Evolutionary conservation across 2,329 filamentous ascomycete species (phyloP), one percentile per base, ranked within the genome.

Genomic region (Blastomyces emzantsi): DNA sequence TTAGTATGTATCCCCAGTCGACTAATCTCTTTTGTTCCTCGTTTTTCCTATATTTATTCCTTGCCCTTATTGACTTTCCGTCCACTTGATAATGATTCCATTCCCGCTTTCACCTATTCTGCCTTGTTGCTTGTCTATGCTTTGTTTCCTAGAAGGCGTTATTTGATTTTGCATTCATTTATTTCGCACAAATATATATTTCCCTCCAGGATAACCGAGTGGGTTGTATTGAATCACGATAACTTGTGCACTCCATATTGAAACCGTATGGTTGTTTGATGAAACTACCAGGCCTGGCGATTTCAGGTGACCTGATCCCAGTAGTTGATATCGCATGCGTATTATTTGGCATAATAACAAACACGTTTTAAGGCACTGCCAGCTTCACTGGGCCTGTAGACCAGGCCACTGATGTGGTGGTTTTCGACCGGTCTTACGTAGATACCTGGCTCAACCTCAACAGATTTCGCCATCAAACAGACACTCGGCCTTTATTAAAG

Each of bases 401-500:
- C 28, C 28, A n/a, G 8, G 28, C 17, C 28, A 36, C 52, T 28
- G 1, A n/a, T 36, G 28, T 5, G 36, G 17, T 17, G 6, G 5
- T 33, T 11, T 55, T 36, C 4, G n/a, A 39, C 30, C 33, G 22
- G 51, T 15, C 9, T 58, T 58, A 17, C n/a, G 3, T 4, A 60
- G 11, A 30, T n/a, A 6, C 39, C 13, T 1, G 11, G 22, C 3
- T 49, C 36, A 61, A 58, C 56, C 3, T 57, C 36, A 61, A 58
- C 49, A 39, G 41, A 63, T 17, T 43, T 65, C 43, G 43, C 60
- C 49, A 55, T 62, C 66, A 60, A 67, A 68, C 45, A 70, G 61
- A 60, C 65, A 68, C 63, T 70, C 67, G 8, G 67, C 68, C 49
- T 68, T 67, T 3, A 69, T 55, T 17, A 65, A 17, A 33, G 67